Base-by-base conservation (phyloP, 495 filamentous ascomycete species). In the Tuber melanosporum region DNA sequence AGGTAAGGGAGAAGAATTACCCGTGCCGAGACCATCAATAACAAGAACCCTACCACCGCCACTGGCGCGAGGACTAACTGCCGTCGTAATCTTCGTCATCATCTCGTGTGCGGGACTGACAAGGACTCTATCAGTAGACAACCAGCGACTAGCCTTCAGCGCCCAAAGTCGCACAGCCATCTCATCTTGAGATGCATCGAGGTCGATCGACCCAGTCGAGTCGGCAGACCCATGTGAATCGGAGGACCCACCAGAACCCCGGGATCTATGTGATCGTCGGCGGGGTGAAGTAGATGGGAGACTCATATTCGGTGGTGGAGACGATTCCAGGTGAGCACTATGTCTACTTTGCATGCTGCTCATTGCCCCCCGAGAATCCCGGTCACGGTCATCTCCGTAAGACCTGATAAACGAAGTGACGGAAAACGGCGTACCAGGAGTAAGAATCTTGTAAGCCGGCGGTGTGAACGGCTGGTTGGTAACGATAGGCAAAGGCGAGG, bases 41-140 rank as follows among this genome's bases (percentile, higher is more conserved):
- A 99, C 92, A 22, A 99, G 88, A 46, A 99, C 88, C 36, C 89
- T 85, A 45, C 90, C 88, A 44, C 89, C 85, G 15, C 85, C 84
- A 45, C 85, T 91, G 10, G 89, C 87, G 57, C 90, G 89, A 32
- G 85, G 86, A 76, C 89, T 87, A 19, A 81, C 77, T 19, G 80
- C 71, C 43, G 76, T 85, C 20, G 83, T 83, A 22, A 84, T 86
- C 26, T 88, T 82, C 46, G 88, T 84, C 49, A 97, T 88, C 73
- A 93, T 91, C 41, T 92, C 91, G 75, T 96, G 92, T 26, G 94
- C 93, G 7, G 96, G 95, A 80, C 93, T 96, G 85, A 99, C 97
- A 14, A 99, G 89, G 0, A 98, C 94, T 73, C 94, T 90, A 20
- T 95, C 95, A 84, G 97, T 98, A 12, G 94, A 95, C 39, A 99